phyloP scores from a whole-genome alignment of 768 basidiomycete species.

The Amanita molliuscula region DNA sequence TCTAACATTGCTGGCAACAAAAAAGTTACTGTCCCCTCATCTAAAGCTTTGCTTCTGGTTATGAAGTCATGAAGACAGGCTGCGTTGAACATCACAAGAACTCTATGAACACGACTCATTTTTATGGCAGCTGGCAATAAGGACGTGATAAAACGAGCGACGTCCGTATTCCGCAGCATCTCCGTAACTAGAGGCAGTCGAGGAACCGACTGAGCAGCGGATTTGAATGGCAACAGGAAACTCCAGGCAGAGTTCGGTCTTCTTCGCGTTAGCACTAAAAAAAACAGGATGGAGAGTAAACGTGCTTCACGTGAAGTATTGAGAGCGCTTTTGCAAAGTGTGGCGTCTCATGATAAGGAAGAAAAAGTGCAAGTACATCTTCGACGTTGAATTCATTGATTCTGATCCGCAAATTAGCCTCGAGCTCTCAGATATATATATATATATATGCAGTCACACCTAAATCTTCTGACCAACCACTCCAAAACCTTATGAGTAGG shows the following conservation, averaged over 20 bases:
- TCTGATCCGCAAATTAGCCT: constrained; percentile 27
- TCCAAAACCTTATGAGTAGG: constrained; percentile 81
- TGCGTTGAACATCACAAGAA: constrained; percentile 75
- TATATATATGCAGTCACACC: constrained; percentile 47
- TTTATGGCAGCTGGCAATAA: constrained; percentile 55
- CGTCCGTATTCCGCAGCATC: constrained; percentile 61
- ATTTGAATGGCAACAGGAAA: constrained; percentile 68
- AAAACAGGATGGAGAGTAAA: constrained; percentile 3
- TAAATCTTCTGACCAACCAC: constrained; percentile 90
- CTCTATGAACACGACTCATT: constrained; percentile 45
- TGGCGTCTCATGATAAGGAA: constrained; percentile 91
- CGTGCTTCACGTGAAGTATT: constrained; percentile 70
- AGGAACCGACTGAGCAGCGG: constrained; percentile 65
- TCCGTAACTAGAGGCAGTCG: constrained; percentile 64
- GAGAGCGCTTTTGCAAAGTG: constrained; percentile 92
- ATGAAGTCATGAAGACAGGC: constrained; percentile 76
- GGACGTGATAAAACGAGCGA: constrained; percentile 61
- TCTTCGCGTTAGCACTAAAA: constrained; percentile 3
- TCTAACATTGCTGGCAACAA: constrained; percentile 55
- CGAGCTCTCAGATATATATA: constrained; percentile 2
- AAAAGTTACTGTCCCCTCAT: constrained; percentile 58
- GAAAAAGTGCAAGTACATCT: constrained; percentile 65
- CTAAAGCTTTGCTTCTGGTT: constrained; percentile 39
- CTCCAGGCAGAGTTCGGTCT: constrained; percentile 57
- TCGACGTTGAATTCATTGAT: constrained; percentile 91